A percentile compares a stretch with the other conserved stretches of the same genome.
phyloP scores from a whole-genome alignment of 2,329 filamentous ascomycete genomes.

The Ophiocordyceps australis region DNA sequence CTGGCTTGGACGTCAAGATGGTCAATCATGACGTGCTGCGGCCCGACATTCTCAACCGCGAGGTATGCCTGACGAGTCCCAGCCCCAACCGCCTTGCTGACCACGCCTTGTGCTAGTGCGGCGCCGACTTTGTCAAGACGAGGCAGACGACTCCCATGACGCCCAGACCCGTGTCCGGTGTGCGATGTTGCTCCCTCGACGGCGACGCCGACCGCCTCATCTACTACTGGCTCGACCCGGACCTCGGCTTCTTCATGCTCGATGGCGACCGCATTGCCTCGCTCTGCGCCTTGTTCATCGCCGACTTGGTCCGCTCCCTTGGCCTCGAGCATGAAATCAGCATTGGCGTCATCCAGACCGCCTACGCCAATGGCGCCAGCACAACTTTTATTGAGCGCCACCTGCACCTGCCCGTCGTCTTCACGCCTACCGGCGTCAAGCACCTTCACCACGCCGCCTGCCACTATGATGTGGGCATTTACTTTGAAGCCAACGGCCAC shows the following conservation, averaged over 20 bases:
- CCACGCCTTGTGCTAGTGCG: conserved; percentile 37
- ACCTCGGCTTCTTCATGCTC: conserved; percentile 74
- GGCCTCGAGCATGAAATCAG: conserved; percentile 65
- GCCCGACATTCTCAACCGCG: conserved; percentile 74
- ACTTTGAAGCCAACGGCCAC: conserved; percentile 97
- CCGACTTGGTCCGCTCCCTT: conserved; percentile 66
- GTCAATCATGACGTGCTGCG: conserved; percentile 88
- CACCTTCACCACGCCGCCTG: conserved; percentile 93
- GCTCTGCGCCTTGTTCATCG: conserved; percentile 82
- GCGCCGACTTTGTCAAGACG: conserved; percentile 95
- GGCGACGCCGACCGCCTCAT: conserved; percentile 91
- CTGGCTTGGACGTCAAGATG: conserved; percentile 63
- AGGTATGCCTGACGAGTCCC: conserved; percentile 32
- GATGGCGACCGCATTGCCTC: conserved; percentile 96
- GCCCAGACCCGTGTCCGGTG: conserved; percentile 58
- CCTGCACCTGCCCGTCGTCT: conserved; percentile 75
- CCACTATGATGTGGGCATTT: conserved; percentile 88
- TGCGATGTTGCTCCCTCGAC: conserved; percentile 79
- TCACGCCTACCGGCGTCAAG: conserved; percentile 92
- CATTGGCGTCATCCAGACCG: conserved; percentile 91
- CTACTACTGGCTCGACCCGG: conserved; percentile 79
- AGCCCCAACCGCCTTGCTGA: conserved; percentile 1
- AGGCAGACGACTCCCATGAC: conserved; percentile 77
- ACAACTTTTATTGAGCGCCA: conserved; percentile 83
- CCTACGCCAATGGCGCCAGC: conserved; percentile 91